Percentiles rank a stretch among this genome's conserved stretches.
Conservation (phyloP, 208 protist genomes). For the Leishmania mexicana region DNA sequence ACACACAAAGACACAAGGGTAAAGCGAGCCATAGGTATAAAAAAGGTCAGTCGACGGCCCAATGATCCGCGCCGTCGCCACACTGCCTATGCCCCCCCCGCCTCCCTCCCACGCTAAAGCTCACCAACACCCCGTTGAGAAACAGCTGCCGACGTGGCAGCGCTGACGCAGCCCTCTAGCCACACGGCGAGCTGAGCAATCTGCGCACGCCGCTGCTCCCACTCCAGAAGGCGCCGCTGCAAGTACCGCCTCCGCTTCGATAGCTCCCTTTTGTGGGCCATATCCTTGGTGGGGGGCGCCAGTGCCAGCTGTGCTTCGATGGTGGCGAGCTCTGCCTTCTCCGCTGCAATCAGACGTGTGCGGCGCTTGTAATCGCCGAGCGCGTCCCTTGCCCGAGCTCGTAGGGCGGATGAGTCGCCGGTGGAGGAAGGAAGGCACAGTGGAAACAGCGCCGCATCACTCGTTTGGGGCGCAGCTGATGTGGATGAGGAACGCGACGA, state of each 20-base stretch:
- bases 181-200: slow-evolving; percentile 36
- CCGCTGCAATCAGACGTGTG: slow-evolving; percentile 8
- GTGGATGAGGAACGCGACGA: neutral
- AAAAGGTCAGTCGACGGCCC: neutral
- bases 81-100: no score
- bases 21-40: neutral
- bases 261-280: slow-evolving; percentile 15
- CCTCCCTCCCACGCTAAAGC: neutral
- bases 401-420: slow-evolving; percentile 2
- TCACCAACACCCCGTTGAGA: neutral
- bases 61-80: neutral
- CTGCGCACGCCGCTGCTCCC: slow-evolving; percentile 36
- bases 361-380: slow-evolving; percentile 21
- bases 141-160: neutral
- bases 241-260: slow-evolving; percentile 29
- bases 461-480: neutral
- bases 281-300: neutral
- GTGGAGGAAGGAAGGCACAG: neutral
- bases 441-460: neutral
- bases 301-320: slow-evolving; percentile 25
- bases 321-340: slow-evolving; percentile 32
- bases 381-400: slow-evolving; percentile 4
- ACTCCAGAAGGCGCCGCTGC: slow-evolving; percentile 35
- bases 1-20: neutral
- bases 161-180: slow-evolving; percentile 19